A percentile compares a stretch with the other conserved stretches of the same genome.
These are phyloP conservation scores for Aspergillus caelatus DNA, from an alignment of 2,329 filamentous ascomycete genomes.

Conservation along the genomic window DNA sequence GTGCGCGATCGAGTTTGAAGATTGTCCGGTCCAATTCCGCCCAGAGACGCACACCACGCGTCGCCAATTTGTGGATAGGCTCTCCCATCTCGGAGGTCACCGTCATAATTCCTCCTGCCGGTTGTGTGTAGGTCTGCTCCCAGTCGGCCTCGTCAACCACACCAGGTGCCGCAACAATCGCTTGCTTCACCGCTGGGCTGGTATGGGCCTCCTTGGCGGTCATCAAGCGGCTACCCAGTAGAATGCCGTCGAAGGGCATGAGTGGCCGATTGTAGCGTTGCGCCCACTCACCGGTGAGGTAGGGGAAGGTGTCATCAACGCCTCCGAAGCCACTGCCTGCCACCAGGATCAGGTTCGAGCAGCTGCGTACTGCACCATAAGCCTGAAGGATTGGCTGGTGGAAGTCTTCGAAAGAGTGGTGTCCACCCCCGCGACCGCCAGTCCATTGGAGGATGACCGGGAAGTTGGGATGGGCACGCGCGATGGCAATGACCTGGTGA, in stretches of 20 bases:
- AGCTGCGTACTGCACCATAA: conserved; percentile 84
- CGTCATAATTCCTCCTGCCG: conserved; percentile 91
- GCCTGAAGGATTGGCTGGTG: conserved; percentile 87
- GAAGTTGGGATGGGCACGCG: conserved; percentile 86
- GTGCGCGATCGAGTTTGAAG: conserved; percentile 93
- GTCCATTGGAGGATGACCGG: conserved; percentile 92
- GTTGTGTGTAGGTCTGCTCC: conserved; percentile 91
- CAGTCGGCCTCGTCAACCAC: conserved; percentile 74
- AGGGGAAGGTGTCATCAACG: conserved; percentile 86
- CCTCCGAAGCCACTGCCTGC: conserved; percentile 90
- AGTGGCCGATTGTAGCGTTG: conserved; percentile 81
- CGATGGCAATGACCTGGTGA: conserved; percentile 86
- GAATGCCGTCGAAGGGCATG: conserved; percentile 90
- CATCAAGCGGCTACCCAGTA: conserved; percentile 94
- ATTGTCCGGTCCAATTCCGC: conserved; percentile 99
- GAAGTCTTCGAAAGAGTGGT: conserved; percentile 94
- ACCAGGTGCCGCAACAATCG: conserved; percentile 83
- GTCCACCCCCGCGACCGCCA: conserved; percentile 85
- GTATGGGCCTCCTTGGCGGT: conserved; percentile 89
- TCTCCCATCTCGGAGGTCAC: conserved; percentile 99
- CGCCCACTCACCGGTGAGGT: conserved; percentile 85
- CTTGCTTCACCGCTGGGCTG: conserved; percentile 82
- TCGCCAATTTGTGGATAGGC: conserved; percentile 98
- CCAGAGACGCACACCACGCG: conserved; percentile 94
- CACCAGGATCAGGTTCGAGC: conserved; percentile 82